A percentile compares a stretch with the other conserved stretches of the same genome.
Evolutionary conservation across 163 green algal species (phyloP).

Genomic region (Chlorella variabilis): DNA sequence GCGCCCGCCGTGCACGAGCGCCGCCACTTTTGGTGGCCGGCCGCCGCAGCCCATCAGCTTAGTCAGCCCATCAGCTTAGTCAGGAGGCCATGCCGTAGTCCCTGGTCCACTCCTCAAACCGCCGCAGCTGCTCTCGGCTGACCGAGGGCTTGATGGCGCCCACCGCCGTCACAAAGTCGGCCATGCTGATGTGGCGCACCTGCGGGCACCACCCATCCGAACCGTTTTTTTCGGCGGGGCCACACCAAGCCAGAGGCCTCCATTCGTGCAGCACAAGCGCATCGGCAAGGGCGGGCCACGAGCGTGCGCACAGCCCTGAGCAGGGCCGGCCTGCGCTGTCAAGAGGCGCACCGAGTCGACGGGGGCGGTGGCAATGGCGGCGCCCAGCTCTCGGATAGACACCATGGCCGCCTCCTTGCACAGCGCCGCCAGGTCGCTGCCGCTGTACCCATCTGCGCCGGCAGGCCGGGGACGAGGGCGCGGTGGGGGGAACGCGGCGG

Average conservation of each 20-base stretch:
- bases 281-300: no score
- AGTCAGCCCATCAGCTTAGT: no score
- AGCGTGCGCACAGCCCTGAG: no score
- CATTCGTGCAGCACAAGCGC: no score
- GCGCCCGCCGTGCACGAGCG: no score
- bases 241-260: no score
- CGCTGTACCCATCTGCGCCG: constrained; percentile 46
- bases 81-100: constrained; percentile 63
- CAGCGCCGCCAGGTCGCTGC: constrained; percentile 58
- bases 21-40: no score
- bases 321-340: no score
- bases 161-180: constrained; percentile 63
- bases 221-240: no score
- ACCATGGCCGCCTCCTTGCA: constrained; percentile 76
- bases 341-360: constrained; percentile 56
- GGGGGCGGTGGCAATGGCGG: constrained; percentile 47
- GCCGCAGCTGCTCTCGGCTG: constrained; percentile 53
- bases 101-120: constrained; percentile 73
- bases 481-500: no score
- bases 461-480: no score
- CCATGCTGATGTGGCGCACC: constrained; percentile 43
- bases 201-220: not conserved
- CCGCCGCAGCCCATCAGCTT: no score
- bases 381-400: constrained; percentile 68
- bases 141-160: constrained; percentile 53